phyloP scores from a whole-genome alignment of 2,329 filamentous ascomycete species.

The Fusarium sp. region DNA sequence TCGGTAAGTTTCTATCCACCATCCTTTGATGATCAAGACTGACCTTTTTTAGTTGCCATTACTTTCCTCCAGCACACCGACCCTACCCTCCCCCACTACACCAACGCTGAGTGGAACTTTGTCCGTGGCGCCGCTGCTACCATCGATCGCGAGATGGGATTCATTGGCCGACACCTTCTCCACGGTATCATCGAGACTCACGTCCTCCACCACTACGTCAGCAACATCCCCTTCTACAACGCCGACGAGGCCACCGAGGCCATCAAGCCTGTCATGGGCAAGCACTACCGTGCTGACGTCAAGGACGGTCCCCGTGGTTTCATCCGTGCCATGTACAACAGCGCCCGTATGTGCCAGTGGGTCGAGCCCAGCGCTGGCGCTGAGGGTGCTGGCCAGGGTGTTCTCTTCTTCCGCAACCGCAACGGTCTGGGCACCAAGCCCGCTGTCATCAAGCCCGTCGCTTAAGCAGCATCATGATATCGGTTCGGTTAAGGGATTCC shows the following conservation, averaged over 20 bases:
- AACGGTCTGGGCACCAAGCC: constrained; percentile 82
- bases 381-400: constrained; percentile 83
- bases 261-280: constrained; percentile 95
- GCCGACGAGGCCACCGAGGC: constrained; percentile 95
- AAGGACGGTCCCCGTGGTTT: constrained; percentile 86
- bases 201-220: constrained; percentile 97
- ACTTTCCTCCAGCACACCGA: constrained; percentile 98
- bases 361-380: constrained; percentile 92
- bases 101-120: constrained; percentile 89
- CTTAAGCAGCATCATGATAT: constrained; percentile 16
- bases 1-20: constrained; percentile 75
- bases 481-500: constrained; percentile 17
- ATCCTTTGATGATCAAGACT: constrained; percentile 11
- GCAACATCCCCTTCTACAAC: constrained; percentile 96
- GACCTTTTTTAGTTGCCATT: constrained; percentile 84
- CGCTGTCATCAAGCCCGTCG: constrained; percentile 41
- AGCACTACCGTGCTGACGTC: constrained; percentile 90
- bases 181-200: constrained; percentile 99
- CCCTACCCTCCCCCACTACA: constrained; percentile 93
- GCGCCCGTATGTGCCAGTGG: constrained; percentile 93
- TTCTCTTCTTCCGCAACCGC: constrained; percentile 95
- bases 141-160: constrained; percentile 97
- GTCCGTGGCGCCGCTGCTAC: constrained; percentile 94
- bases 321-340: constrained; percentile 85
- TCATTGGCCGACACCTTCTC: constrained; percentile 90